phyloP scores from a whole-genome alignment of 169 alveolate genomes.

The Plasmodium gonderi region DNA sequence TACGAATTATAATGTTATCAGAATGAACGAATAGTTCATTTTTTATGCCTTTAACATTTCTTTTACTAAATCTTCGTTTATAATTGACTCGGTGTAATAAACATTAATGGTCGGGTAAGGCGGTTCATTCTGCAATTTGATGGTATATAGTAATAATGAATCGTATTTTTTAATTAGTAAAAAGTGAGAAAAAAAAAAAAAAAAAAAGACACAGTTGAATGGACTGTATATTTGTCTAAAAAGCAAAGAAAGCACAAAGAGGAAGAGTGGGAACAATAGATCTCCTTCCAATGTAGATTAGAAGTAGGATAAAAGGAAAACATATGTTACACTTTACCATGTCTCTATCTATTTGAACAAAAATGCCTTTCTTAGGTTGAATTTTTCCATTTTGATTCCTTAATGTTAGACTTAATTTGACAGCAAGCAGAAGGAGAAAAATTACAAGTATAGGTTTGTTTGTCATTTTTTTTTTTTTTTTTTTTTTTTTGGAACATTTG shows the following conservation, averaged over 20 bases:
- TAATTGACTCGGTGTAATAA: slow-evolving; percentile 34
- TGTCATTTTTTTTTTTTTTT: slow-evolving; percentile 30
- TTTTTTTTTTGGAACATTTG: background rate
- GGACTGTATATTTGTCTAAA: background rate
- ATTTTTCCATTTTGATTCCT: background rate
- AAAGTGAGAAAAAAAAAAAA: background rate
- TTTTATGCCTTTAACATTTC: slow-evolving; percentile 38
- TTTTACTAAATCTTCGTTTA: slow-evolving; percentile 43
- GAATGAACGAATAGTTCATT: background rate
- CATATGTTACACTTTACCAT: slow-evolving; percentile 34
- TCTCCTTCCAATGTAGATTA: background rate
- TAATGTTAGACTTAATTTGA: slow-evolving; percentile 3
- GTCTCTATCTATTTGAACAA: slow-evolving; percentile 63
- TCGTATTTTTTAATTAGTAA: background rate
- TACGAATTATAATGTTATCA: background rate
- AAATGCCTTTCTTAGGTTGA: background rate
- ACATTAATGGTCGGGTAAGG: slow-evolving; percentile 62
- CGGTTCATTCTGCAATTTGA: slow-evolving; percentile 51
- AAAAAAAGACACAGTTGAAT: background rate
- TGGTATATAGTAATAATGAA: background rate
- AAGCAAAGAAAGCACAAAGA: background rate
- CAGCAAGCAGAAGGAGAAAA: slow-evolving; percentile 12
- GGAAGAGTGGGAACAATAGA: background rate
- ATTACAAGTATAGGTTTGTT: slow-evolving; percentile 9
- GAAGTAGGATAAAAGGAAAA: background rate